A percentile compares a stretch with the other conserved stretches of the same genome.
phyloP scores from a whole-genome alignment of 225 moss, liverwort and hornwort genomes.

The Bryum argenteum region DNA sequence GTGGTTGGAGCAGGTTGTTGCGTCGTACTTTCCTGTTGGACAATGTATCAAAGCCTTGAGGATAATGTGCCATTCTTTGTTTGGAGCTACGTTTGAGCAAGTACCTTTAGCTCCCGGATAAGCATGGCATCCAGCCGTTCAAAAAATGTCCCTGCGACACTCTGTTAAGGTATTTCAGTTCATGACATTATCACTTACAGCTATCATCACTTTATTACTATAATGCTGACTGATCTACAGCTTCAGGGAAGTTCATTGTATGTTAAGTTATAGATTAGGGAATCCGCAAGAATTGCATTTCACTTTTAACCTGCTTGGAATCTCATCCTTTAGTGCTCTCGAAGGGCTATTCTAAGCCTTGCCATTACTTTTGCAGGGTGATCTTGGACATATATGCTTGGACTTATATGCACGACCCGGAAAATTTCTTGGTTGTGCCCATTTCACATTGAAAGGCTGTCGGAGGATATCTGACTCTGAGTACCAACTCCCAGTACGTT shows the following conservation, averaged over 20 bases:
- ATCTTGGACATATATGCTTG: slow-evolving; percentile 90
- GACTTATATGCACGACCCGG: slow-evolving; percentile 92
- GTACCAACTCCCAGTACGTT: slow-evolving; percentile 92
- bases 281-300: neutral
- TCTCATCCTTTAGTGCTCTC: too few relatives aligned
- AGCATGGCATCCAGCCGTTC: slow-evolving; percentile 96
- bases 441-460: slow-evolving; percentile 95
- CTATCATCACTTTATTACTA: slow-evolving; percentile 4
- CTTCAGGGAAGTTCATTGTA: slow-evolving; percentile 1
- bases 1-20: slow-evolving; percentile 75
- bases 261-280: slow-evolving; percentile 1
- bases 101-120: slow-evolving; percentile 80
- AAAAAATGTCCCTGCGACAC: slow-evolving; percentile 69
- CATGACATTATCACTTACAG: slow-evolving; percentile 20
- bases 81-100: slow-evolving; percentile 89
- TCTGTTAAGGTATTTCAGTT: slow-evolving; percentile 50
- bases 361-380: slow-evolving; percentile 56
- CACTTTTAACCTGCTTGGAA: slow-evolving; percentile 20
- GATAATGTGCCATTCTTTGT: slow-evolving; percentile 81
- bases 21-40: slow-evolving; percentile 89
- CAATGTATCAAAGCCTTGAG: slow-evolving; percentile 91
- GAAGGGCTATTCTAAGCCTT: slow-evolving; percentile 16
- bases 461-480: slow-evolving; percentile 73
- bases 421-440: slow-evolving; percentile 97
- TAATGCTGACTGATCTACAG: slow-evolving; percentile 7